These are phyloP conservation scores for Groenewaldozyma salmanticensis DNA, from an alignment of 805 yeast species.

Conservation along the genomic window DNA sequence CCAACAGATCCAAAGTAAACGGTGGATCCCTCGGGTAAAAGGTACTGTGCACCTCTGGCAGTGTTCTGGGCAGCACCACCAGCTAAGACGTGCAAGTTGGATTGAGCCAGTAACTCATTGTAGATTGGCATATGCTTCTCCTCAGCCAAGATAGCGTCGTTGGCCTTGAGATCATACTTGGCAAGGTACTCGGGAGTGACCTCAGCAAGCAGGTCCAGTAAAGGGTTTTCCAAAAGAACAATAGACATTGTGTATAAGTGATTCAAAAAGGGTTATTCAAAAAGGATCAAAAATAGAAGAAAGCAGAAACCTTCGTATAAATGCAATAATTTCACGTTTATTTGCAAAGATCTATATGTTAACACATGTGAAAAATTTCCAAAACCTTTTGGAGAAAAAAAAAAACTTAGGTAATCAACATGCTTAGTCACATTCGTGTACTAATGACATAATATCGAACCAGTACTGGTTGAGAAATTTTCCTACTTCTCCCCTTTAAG, in stretches of 20 bases:
- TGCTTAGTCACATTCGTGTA: no score
- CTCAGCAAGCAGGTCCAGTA: constrained; percentile 33
- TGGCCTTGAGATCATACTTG: constrained; percentile 76
- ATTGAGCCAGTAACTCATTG: constrained; percentile 58
- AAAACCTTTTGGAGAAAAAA: no score
- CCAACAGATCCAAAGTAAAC: constrained; percentile 96
- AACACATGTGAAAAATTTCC: no score
- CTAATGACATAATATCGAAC: no score
- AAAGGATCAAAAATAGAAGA: no score
- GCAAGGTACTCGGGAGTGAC: constrained; percentile 45
- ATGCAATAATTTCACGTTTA: no score
- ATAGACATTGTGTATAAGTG: constrained; percentile 1
- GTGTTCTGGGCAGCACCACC: constrained; percentile 99
- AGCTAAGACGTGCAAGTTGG: constrained; percentile 66
- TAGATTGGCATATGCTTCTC: constrained; percentile 79
- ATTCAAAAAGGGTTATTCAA: no score
- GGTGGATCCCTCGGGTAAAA: constrained; percentile 72
- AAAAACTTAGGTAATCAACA: no score
- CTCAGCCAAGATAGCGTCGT: constrained; percentile 87
- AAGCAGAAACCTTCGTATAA: no score
- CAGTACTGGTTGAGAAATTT: no score
- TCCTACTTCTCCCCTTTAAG: no score
- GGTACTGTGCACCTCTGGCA: constrained; percentile 95
- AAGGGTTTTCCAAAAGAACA: constrained; percentile 83
- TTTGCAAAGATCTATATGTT: no score